These are phyloP conservation scores for Linnemannia hyalina DNA, from an alignment of 192 early-diverging fungal genomes.

Conservation along the genomic window DNA sequence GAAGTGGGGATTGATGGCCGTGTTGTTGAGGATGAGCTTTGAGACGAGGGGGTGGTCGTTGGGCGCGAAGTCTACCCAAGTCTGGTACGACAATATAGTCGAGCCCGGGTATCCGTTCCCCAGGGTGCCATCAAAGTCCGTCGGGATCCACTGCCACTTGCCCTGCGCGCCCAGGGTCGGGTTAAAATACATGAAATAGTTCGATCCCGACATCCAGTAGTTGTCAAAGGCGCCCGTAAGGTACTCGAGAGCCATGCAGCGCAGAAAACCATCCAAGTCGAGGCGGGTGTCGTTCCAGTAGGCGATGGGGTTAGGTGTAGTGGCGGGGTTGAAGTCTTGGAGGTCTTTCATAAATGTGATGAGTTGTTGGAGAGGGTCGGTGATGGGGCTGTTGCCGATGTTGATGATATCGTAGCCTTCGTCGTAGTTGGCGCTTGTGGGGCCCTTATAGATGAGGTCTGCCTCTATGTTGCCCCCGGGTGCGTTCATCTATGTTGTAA, in stretches of 20 bases:
- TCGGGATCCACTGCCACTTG: slow-evolving; percentile 53
- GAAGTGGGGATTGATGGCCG: slow-evolving; percentile 33
- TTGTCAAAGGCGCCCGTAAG: slow-evolving; percentile 50
- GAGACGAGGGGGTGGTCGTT: slow-evolving; percentile 46
- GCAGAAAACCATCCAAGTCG: slow-evolving; percentile 50
- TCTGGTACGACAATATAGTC: slow-evolving; percentile 27
- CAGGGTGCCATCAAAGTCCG: slow-evolving; percentile 61
- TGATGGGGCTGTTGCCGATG: slow-evolving; percentile 22
- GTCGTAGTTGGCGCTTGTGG: slow-evolving; percentile 35
- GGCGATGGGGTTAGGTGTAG: slow-evolving; percentile 6
- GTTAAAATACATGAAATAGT: slow-evolving; percentile 51
- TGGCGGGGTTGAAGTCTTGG: slow-evolving; percentile 25
- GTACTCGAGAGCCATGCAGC: slow-evolving; percentile 58
- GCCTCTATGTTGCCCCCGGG: too few relatives aligned
- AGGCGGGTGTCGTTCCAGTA: slow-evolving; percentile 45
- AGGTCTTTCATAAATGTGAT: slow-evolving; percentile 53
- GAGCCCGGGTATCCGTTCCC: slow-evolving; percentile 48
- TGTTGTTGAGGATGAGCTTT: slow-evolving; percentile 49
- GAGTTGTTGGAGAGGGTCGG: slow-evolving; percentile 21
- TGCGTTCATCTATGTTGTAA: too few relatives aligned
- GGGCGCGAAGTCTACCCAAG: slow-evolving; percentile 19
- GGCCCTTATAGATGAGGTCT: slow-evolving; percentile 41
- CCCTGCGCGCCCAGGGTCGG: slow-evolving; percentile 11
- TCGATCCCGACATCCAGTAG: slow-evolving; percentile 43
- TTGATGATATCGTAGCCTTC: slow-evolving; percentile 30